These are phyloP conservation scores for Cercospora canescens DNA, from an alignment of 2,329 filamentous ascomycete species.

Conservation along the genomic window DNA sequence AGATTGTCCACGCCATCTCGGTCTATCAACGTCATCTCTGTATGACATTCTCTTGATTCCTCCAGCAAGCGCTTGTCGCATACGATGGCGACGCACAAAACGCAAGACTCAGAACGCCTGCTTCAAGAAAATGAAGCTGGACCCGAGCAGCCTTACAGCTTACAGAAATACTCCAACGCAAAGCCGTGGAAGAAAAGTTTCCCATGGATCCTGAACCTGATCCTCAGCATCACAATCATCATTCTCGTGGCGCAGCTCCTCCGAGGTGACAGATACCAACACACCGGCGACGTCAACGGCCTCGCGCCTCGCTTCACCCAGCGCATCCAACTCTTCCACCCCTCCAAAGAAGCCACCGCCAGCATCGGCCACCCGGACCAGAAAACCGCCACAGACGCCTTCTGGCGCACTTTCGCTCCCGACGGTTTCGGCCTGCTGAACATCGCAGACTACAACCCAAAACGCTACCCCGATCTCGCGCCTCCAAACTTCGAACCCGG, in stretches of 20 bases:
- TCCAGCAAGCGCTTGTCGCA: not conserved
- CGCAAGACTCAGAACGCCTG: not conserved
- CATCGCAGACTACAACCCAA: slow-evolving; percentile 3
- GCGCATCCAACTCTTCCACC: slow-evolving; percentile 6
- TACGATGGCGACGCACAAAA: not conserved
- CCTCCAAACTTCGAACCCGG: slow-evolving; percentile 7
- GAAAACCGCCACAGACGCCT: slow-evolving; percentile 2
- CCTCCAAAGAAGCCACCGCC: not conserved
- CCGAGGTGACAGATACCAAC: slow-evolving; percentile 3
- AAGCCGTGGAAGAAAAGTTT: slow-evolving; percentile 5
- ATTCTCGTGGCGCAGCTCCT: slow-evolving; percentile 4
- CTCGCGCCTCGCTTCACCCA: slow-evolving; percentile 11
- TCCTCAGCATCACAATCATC: not conserved
- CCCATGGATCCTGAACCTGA: slow-evolving; percentile 8
- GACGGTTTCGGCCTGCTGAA: slow-evolving; percentile 10
- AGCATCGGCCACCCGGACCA: slow-evolving; percentile 7
- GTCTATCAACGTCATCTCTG: not conserved
- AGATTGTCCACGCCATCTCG: not conserved
- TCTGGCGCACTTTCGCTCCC: slow-evolving; percentile 14
- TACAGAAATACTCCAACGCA: not conserved
- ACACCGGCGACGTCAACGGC: slow-evolving; percentile 14
- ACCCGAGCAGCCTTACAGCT: not conserved
- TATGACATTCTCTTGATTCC: not conserved
- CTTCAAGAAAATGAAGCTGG: not conserved
- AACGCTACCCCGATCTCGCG: not conserved